Percentiles rank a stretch among this genome's conserved stretches.
phyloP scores from a whole-genome alignment of 106 monocot genomes.

The Phalaenopsis aphrodite region DNA sequence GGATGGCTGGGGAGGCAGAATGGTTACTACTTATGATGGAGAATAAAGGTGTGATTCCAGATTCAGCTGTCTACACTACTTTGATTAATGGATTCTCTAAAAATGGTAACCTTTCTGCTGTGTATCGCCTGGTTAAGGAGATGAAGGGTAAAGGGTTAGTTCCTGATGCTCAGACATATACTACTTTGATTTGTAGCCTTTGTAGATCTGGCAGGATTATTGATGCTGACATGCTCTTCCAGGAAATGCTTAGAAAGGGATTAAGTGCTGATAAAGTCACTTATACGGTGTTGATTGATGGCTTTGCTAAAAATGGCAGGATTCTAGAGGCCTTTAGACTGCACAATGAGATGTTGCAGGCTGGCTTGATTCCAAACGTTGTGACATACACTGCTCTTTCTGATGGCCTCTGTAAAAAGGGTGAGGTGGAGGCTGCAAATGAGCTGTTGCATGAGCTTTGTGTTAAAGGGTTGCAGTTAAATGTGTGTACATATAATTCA shows the following conservation, averaged over 20 bases:
- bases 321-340: constrained; percentile 58
- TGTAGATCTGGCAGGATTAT: constrained; percentile 41
- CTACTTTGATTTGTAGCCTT: constrained; percentile 56
- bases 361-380: constrained; percentile 63
- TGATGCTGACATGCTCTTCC: constrained; percentile 44
- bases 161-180: constrained; percentile 67
- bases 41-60: constrained; percentile 35
- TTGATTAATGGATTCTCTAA: constrained; percentile 58
- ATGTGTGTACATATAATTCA: constrained; percentile 78
- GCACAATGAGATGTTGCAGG: constrained; percentile 63
- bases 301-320: constrained; percentile 72
- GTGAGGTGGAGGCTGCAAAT: constrained; percentile 76
- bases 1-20: constrained; percentile 41
- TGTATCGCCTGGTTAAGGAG: constrained; percentile 34
- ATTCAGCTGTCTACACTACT: constrained; percentile 67
- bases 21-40: constrained; percentile 48
- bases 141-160: constrained; percentile 45
- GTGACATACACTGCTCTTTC: constrained; percentile 90
- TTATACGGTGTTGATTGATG: constrained; percentile 69
- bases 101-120: constrained; percentile 32
- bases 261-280: constrained; percentile 59
- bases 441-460: constrained; percentile 86
- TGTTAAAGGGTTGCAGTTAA: constrained; percentile 61
- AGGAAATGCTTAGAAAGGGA: constrained; percentile 53
- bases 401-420: constrained; percentile 86